phyloP scores from a whole-genome alignment of 2,329 filamentous ascomycete species.

The Venturia nashicola region DNA sequence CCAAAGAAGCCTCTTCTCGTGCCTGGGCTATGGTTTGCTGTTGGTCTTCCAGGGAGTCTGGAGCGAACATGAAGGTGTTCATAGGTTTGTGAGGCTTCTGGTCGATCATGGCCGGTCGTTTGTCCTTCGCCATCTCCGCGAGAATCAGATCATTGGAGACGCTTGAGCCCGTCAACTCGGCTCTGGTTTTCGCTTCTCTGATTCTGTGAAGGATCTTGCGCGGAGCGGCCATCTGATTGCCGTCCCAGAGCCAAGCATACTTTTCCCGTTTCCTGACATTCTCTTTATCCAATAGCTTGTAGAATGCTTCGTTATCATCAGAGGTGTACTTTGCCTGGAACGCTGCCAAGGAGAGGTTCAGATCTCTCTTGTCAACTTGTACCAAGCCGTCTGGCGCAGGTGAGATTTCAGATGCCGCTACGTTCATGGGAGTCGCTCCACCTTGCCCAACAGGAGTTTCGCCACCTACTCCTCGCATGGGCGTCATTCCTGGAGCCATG shows the following conservation, averaged over 20 bases:
- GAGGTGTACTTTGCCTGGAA: slow-evolving; percentile 94
- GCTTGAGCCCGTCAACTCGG: slow-evolving; percentile 38
- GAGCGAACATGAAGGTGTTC: slow-evolving; percentile 80
- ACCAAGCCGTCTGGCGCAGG: slow-evolving; percentile 27
- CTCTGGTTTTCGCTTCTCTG: slow-evolving; percentile 57
- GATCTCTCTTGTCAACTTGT: slow-evolving; percentile 33
- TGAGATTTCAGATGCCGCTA: slow-evolving; percentile 26
- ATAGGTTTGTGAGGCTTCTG: slow-evolving; percentile 62
- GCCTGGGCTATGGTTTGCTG: slow-evolving; percentile 50
- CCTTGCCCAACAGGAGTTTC: slow-evolving; percentile 55
- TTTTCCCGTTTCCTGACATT: slow-evolving; percentile 76
- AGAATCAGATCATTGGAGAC: slow-evolving; percentile 44
- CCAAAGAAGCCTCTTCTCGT: slow-evolving; percentile 51
- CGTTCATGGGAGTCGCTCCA: slow-evolving; percentile 62
- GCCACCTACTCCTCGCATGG: slow-evolving; percentile 16
- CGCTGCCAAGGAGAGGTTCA: slow-evolving; percentile 65
- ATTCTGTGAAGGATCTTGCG: slow-evolving; percentile 44
- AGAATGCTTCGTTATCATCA: slow-evolving; percentile 97
- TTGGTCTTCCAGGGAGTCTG: slow-evolving; percentile 48
- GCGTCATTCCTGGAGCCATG: slow-evolving; percentile 16
- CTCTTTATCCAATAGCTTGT: slow-evolving; percentile 79
- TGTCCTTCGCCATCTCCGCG: slow-evolving; percentile 42
- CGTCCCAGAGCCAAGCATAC: slow-evolving; percentile 78
- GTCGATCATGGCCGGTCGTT: slow-evolving; percentile 65
- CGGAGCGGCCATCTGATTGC: slow-evolving; percentile 65